Base-by-base conservation (phyloP, 73 alveolate species). In the Loxodes magnus region DNA sequence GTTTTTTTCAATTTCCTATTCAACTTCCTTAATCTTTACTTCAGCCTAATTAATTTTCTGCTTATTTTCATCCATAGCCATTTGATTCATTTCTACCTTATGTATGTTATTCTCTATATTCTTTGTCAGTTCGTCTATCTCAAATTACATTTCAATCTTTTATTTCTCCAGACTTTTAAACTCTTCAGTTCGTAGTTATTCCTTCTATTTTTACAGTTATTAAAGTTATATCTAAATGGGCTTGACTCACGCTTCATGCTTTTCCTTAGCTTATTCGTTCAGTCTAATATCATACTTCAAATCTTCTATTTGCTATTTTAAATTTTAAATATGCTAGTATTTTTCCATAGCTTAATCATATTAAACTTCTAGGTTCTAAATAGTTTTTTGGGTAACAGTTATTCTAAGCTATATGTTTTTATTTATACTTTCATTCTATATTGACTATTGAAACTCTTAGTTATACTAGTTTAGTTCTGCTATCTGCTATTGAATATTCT, bases 401-500 rank as follows among this genome's bases (percentile, higher is more conserved):
- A 28, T 4, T 70, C 77, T 34, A 61, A 38, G 35, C n/a, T n/a
- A n/a, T n/a, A n/a, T n/a, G n/a, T n/a, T n/a, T 81, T 74, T 35
- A 22, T 43, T 31, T 54, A 74, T 2, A 81, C 37, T 33, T 67
- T 16, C 42, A 31, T 48, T 12, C 69, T 36, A 38, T 55, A 46
- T 27, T n/a, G n/a, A n/a, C n/a, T n/a, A n/a, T n/a, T n/a, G n/a
- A n/a, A n/a, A n/a, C n/a, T n/a, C n/a, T n/a, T n/a, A n/a, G n/a
- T n/a, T n/a, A n/a, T n/a, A n/a, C n/a, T 34, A 27, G 10, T 51
- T 38, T 7, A 59, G 64, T 30, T 35, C 14, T 31, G 49, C 61
- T 7, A 66, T 65, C 51, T 42, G 46, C 7, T 37, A 62, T 14
- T 59, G 60, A 27, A 74, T 52, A 4, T 82, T 67, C 21, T 27